Evolutionary conservation across 2,329 filamentous ascomycete genomes (phyloP).

Genomic region (Aspergillus bombycis): DNA sequence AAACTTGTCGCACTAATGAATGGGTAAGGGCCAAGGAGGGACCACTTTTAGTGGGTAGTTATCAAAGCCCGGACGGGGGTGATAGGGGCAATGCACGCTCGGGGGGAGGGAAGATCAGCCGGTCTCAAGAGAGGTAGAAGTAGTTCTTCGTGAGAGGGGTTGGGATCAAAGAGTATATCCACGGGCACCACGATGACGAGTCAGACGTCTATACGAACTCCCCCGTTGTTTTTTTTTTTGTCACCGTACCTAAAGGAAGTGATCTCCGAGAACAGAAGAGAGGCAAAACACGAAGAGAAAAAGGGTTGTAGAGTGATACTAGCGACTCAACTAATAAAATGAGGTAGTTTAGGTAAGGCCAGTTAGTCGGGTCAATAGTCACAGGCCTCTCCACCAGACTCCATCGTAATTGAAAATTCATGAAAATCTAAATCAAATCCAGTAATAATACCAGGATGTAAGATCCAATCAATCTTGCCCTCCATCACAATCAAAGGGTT

Average conservation of each 20-base stretch:
- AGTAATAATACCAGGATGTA: constrained; percentile 1
- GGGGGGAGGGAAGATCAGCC: background rate
- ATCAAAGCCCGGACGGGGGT: constrained; percentile 9
- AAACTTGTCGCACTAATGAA: constrained; percentile 16
- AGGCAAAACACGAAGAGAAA: background rate
- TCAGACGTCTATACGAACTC: background rate
- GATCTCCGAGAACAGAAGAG: background rate
- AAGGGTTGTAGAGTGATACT: background rate
- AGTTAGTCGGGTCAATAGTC: constrained; percentile 4
- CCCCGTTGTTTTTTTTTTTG: background rate
- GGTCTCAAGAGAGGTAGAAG: background rate
- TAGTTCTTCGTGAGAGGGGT: background rate
- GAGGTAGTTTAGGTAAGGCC: constrained; percentile 2
- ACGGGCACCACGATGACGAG: background rate
- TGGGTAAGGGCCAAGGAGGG: constrained; percentile 12
- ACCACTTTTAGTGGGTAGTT: constrained; percentile 11
- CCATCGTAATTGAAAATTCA: background rate
- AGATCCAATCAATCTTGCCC: background rate
- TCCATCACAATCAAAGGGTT: background rate
- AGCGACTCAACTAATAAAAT: background rate
- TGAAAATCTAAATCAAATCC: constrained; percentile 4
- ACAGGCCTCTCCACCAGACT: background rate
- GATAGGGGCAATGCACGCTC: constrained; percentile 6
- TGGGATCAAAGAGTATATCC: background rate
- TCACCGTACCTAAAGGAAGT: background rate